Evolutionary conservation across 169 alveolate species (phyloP).

Genomic region (Cryptosporidium parvum): DNA sequence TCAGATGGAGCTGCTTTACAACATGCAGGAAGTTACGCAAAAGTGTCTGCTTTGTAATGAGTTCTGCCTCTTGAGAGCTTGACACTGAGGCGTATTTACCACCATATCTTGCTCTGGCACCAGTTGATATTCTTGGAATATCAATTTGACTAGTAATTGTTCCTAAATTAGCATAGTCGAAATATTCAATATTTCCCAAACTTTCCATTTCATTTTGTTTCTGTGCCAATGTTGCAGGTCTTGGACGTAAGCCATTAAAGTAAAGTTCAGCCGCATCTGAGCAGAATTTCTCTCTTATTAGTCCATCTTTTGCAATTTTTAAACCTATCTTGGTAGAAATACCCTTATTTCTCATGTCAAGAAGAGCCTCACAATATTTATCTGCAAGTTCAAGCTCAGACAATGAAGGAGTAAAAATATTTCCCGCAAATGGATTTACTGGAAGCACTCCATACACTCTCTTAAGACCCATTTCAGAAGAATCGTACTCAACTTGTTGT

Average conservation of each 20-base stretch:
- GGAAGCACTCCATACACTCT: slow-evolving; percentile 45
- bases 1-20: slow-evolving; percentile 30
- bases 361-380: slow-evolving; percentile 58
- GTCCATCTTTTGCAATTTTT: slow-evolving; percentile 42
- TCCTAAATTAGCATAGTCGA: background rate
- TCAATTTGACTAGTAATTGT: background rate
- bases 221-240: slow-evolving; percentile 42
- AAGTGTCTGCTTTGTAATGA: slow-evolving; percentile 51
- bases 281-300: slow-evolving; percentile 48
- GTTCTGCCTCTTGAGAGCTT: slow-evolving; percentile 56
- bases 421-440: slow-evolving; percentile 44
- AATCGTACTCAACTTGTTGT: slow-evolving; percentile 56
- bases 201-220: slow-evolving; percentile 36
- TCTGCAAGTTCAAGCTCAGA: slow-evolving; percentile 53
- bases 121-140: background rate
- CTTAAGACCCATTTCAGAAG: slow-evolving; percentile 44
- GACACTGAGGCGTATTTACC: background rate
- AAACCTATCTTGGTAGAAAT: slow-evolving; percentile 37
- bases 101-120: background rate
- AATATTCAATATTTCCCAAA: slow-evolving; percentile 37
- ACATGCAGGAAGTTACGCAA: slow-evolving; percentile 53
- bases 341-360: slow-evolving; percentile 59
- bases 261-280: slow-evolving; percentile 60
- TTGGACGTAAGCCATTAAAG: slow-evolving; percentile 51
- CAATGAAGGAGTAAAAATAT: slow-evolving; percentile 32